These are phyloP conservation scores for Jamesozyma rosinii DNA, from an alignment of 805 yeast genomes.

Conservation along the genomic window DNA sequence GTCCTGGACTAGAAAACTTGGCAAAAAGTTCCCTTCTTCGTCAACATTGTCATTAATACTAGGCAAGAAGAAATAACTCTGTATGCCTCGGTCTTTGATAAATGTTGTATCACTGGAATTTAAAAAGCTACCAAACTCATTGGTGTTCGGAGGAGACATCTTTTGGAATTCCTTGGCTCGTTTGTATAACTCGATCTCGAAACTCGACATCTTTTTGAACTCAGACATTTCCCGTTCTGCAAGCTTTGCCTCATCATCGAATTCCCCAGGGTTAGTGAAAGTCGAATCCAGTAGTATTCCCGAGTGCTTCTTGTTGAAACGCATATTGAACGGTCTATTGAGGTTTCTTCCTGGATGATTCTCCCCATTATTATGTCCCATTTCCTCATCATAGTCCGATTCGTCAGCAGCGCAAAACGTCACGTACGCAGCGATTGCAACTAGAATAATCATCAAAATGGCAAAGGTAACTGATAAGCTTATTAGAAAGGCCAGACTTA, in stretches of 20 bases:
- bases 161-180: conserved; percentile 27
- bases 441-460: conserved; percentile 24
- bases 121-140: conserved; percentile 27
- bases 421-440: conserved; percentile 27
- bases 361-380: conserved; percentile 5
- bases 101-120: conserved; percentile 20
- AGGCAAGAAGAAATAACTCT: conserved; percentile 28
- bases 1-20: conserved; percentile 30
- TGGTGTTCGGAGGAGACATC: conserved; percentile 24
- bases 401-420: conserved; percentile 29
- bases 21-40: conserved; percentile 26
- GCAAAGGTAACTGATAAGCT: conserved; percentile 30
- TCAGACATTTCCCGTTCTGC: conserved; percentile 20
- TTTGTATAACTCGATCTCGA: conserved; percentile 26
- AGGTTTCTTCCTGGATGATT: conserved; percentile 4
- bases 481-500: conserved; percentile 28
- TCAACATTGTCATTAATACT: conserved; percentile 30
- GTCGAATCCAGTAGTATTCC: conserved; percentile 24
- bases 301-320: conserved; percentile 22
- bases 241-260: conserved; percentile 22
- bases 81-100: conserved; percentile 31
- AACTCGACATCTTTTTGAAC: conserved; percentile 24
- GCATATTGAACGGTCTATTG: conserved; percentile 12
- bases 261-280: conserved; percentile 24
- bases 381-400: conserved; percentile 28